A percentile compares a stretch with the other conserved stretches of the same genome.
These are phyloP conservation scores for Glomus cerebriforme DNA, from an alignment of 192 early-diverging fungal genomes.

Conservation along the genomic window DNA sequence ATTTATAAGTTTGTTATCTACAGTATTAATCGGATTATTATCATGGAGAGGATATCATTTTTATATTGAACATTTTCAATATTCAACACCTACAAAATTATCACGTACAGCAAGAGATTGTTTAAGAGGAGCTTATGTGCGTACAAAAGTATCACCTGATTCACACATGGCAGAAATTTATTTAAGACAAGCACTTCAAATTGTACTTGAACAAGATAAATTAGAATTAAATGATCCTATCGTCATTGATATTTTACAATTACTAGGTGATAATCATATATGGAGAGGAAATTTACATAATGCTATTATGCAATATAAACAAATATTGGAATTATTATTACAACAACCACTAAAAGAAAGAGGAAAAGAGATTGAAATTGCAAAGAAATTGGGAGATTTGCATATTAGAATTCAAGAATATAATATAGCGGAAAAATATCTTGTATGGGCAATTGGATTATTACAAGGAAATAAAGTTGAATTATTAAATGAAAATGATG, in stretches of 20 bases:
- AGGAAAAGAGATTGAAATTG: constrained; percentile 39
- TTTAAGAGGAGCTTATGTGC: constrained; percentile 59
- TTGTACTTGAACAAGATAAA: constrained; percentile 33
- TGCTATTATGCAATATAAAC: constrained; percentile 41
- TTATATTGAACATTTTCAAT: constrained; percentile 55
- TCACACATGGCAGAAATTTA: constrained; percentile 47
- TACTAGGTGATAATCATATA: constrained; percentile 35
- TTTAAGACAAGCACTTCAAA: constrained; percentile 40
- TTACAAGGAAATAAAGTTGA: constrained; percentile 5
- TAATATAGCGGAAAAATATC: constrained; percentile 42
- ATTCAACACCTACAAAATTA: constrained; percentile 46
- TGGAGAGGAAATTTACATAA: constrained; percentile 42
- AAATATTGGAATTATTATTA: constrained; percentile 43
- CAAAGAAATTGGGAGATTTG: constrained; percentile 42
- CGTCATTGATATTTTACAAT: constrained; percentile 32
- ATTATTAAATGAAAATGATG: background rate
- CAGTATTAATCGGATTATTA: constrained; percentile 37
- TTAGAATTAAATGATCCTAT: constrained; percentile 20
- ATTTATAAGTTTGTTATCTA: constrained; percentile 38
- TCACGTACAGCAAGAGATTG: constrained; percentile 41
- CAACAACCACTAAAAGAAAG: constrained; percentile 36
- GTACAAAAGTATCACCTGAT: constrained; percentile 50
- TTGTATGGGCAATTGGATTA: constrained; percentile 49
- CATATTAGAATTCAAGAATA: constrained; percentile 42
- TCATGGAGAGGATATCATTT: constrained; percentile 49